Evolutionary conservation across 2,329 filamentous ascomycete species (phyloP).

Genomic region (Xylaria arbuscula): DNA sequence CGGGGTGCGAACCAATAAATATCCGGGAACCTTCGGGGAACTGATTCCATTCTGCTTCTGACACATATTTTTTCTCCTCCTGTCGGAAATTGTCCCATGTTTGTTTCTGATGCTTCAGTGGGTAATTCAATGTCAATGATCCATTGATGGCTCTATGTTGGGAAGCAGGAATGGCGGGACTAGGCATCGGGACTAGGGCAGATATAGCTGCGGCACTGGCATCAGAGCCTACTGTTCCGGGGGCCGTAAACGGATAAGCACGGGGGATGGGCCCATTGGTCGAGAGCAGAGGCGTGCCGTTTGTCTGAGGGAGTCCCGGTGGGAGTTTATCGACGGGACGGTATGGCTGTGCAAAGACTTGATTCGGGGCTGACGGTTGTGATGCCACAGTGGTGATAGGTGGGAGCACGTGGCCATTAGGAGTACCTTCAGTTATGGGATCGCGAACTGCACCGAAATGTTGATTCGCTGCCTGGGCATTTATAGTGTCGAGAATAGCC

Average conservation of each 20-base stretch:
- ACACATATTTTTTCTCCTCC: constrained; percentile 79
- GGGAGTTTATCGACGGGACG: constrained; percentile 42
- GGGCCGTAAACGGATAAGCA: constrained; percentile 50
- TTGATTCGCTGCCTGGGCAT: constrained; percentile 39
- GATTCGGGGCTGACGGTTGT: constrained; percentile 58
- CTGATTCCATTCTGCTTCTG: constrained; percentile 82
- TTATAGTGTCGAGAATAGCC: constrained; percentile 46
- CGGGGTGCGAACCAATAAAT: constrained; percentile 73
- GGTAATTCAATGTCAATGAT: constrained; percentile 24
- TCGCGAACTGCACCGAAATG: constrained; percentile 48
- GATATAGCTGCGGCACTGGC: constrained; percentile 45
- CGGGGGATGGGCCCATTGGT: constrained; percentile 49
- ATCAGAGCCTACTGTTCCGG: constrained; percentile 42
- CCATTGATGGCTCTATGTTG: constrained; percentile 37
- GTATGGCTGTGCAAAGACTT: constrained; percentile 53
- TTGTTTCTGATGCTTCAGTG: constrained; percentile 50
- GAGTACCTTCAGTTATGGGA: constrained; percentile 42
- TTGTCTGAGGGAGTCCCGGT: constrained; percentile 46
- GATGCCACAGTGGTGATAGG: constrained; percentile 59
- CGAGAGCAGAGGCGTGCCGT: constrained; percentile 40
- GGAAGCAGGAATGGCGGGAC: constrained; percentile 42
- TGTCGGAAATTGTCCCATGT: constrained; percentile 78
- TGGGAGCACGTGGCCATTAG: constrained; percentile 42
- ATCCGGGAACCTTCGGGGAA: constrained; percentile 82
- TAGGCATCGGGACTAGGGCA: constrained; percentile 46